Evolutionary conservation across 176 grass and related monocot genomes (phyloP), one percentile per base, ranked within the genome.

Genomic region (Pontederia paniculata): DNA sequence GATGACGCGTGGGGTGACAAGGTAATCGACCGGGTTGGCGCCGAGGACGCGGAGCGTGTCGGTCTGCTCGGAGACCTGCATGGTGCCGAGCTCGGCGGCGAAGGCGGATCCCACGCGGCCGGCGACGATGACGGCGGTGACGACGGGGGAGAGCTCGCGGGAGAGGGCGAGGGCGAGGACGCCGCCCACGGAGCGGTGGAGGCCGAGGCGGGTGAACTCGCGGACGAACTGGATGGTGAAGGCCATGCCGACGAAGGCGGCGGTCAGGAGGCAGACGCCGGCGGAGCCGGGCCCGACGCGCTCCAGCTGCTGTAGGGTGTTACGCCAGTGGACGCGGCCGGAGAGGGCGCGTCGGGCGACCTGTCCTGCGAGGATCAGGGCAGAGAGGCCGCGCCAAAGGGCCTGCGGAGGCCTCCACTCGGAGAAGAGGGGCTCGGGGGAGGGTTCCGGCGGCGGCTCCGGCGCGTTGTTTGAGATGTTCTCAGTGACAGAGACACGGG

Each of bases 221-320:
- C 93, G 83, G 65, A 98, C 93, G 72, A 98, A 98, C 80, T 91
- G 87, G 77, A 98, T 98, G 66, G 93, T 98, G 87, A 91, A 98
- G 45, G 93, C 93, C 93, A 98, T 98, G 69, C 93, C 93, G 37
- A 98, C 83, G 64, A 98, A 98, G 45, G 93, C 54, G 20, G 93
- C 86, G 21, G 93, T 98, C 57, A 98, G 83, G 53, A 98, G 83
- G 9, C 87, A 64, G 44, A 98, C 93, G n/a, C 93, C 93, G 9
- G 83, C 65, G 72, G 86, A 91, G 43, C 75, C 77, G 10, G 93
- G 93, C 0, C 93, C 93, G 1, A 88, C 86, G 25, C 93, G 80
- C 13, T 80, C 68, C 41, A 98, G 87, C 83, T 98, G 93, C 9
- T 85, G 74, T 9, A 98, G 83, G 58, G 85, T 85, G 66, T 98